Evolutionary conservation across 228 moss, liverwort and hornwort species (phyloP), one percentile per base, ranked within the genome.

Genomic region (Sphagnum magellanicum): DNA sequence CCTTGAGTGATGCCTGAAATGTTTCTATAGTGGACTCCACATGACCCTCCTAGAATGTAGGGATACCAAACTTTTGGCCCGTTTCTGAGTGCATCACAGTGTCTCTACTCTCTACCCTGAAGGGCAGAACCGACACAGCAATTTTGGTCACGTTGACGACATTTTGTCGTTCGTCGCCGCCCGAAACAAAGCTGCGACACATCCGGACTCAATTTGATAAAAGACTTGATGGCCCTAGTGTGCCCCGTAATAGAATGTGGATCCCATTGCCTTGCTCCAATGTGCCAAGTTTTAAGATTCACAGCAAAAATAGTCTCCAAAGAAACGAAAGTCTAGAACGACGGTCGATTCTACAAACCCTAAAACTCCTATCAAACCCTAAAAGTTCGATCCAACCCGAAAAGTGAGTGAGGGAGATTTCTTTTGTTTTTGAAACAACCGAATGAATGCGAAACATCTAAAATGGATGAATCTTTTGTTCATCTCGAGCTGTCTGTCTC

Each of bases 281-380:
- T 92, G 75, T 98, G 94, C 98, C 98, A 98, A 71, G 94, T 92
- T 88, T 98, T 98, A 6, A 98, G 84, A 80, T 98, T 98, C 49
- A 94, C 94, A 76, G 94, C 98, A 0, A 79, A 98, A 98, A 65
- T 94, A 98, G 73, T 94, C 98, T 72, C 98, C 98, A 74, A 92
- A 98, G 4, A 94, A 94, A 76, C 92, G 98, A 67, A 98, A 98
- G 84, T 93, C 93, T 74, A 98, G 90, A 64, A 94, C 86, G 75
- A 92, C 32, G 32, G 1, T 32, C 32, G 32, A 32, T 32, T 32
- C 32, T 32, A 32, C 32, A 32, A 32, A 32, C 32, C 32, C 32
- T 32, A 32, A 32, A 49, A 72, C 32, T 76, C 81, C 88, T 93
- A 71, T 98, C 98, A 66, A 98, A 87, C 60, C 94, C 98, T 94